A percentile compares a stretch with the other conserved stretches of the same genome.
These are phyloP conservation scores for Raphidocelis subcapitata DNA, from an alignment of 139 green algal genomes.

Conservation along the genomic window DNA sequence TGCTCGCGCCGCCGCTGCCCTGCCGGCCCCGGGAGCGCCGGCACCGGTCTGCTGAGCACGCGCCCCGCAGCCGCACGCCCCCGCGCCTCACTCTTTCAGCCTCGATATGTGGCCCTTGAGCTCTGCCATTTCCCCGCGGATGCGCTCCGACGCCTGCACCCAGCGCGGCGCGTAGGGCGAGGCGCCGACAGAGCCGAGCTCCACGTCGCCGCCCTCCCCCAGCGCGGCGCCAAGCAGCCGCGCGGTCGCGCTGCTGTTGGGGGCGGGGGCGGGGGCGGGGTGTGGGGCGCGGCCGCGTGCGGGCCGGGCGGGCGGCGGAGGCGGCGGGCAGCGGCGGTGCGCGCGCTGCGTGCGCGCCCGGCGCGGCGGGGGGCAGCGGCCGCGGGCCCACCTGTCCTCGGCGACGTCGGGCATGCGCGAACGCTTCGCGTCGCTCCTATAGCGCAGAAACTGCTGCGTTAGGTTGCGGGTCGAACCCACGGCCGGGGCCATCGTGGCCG, in stretches of 20 bases:
- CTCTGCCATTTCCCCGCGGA: conserved; percentile 47
- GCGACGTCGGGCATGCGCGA: conserved; percentile 13
- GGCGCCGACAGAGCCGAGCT: conserved; percentile 25
- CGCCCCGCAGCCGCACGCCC: too few species aligned
- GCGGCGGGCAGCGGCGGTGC: too few species aligned
- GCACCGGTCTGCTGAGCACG: too few species aligned
- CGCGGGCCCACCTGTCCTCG: conserved; percentile 27
- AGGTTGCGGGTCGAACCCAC: conserved; percentile 42
- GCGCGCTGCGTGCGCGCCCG: too few species aligned
- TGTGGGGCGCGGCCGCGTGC: too few species aligned
- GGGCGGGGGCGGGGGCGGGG: too few species aligned
- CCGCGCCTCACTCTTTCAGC: conserved; percentile 56
- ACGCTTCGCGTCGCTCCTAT: conserved; percentile 38
- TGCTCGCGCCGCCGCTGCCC: too few species aligned
- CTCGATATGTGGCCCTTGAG: conserved; percentile 50
- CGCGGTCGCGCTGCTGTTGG: conserved; percentile 40
- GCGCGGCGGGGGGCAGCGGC: too few species aligned
- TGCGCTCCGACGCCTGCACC: conserved; percentile 47
- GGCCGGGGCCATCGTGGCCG: conserved; percentile 9
- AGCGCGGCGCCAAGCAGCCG: conserved; percentile 52
- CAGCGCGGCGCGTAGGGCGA: conserved; percentile 34
- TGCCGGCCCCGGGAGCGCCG: too few species aligned
- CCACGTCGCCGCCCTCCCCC: conserved; percentile 37
- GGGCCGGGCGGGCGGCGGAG: too few species aligned
- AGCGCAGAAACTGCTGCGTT: conserved; percentile 46